Base-by-base conservation (phyloP, 805 yeast genomes). In the Metschnikowia aberdeeniae region DNA sequence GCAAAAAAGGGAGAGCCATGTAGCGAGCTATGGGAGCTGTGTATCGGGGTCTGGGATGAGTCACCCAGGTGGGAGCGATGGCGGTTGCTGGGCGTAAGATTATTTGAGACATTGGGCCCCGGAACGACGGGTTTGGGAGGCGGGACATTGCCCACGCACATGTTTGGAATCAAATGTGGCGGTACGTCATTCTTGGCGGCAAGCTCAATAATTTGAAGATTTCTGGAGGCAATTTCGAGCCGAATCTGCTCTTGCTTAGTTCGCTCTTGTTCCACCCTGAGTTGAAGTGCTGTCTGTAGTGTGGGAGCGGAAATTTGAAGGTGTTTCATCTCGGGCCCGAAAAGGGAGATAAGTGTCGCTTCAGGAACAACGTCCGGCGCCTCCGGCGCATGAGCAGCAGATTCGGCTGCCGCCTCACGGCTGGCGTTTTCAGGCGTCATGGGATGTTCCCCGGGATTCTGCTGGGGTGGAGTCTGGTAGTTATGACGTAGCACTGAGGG, bases 191-290 rank as follows among this genome's bases (percentile, higher is more conserved):
- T 76, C 20, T 67, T 67, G 5, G 77, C 56, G 0, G 95, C 90
- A 11, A 71, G 66, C 47, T 78, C 78, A 41, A 90, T 56, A 14
- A 89, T 69, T 42, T 83, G 82, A 28, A 84, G 64, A 19, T 85
- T 76, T 45, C 77, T 75, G 34, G 76, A 75, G 22, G 84, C 70
- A 34, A 75, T 66, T 58, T 89, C 96, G 17, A 83, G 67, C 43
- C 75, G 76, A 60, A 85, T 84, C 54, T 72, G 82, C 53, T 85
- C 93, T 61, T 89, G 96, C 52, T 84, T 84, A 1, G 97, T 84
- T 36, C 76, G 73, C 60, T 90, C 97, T 58, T 85, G 92, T 59
- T 88, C 89, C 3, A 79, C 62, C 42, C 81, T 73, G 27, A 84
- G 72, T 29, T 73, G 72, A 31, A 88, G 63, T 0, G 89, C 82